Evolutionary conservation across 1,284 basidiomycete species (phyloP).

Genomic region (Megacollybia platyphylla): DNA sequence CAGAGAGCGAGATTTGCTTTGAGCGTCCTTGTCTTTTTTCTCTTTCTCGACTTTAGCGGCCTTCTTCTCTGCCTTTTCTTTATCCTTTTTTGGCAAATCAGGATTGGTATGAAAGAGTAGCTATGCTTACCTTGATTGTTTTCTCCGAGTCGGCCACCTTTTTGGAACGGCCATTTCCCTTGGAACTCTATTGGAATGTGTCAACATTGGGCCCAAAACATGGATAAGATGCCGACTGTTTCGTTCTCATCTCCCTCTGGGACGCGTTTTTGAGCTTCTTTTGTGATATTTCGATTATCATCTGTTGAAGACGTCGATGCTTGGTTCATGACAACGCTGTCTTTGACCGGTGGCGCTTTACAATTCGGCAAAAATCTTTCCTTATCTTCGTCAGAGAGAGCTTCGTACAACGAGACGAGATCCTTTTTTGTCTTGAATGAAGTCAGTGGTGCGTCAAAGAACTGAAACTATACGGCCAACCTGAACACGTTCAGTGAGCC

Average conservation of each 20-base stretch:
- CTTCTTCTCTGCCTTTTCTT: slow-evolving; percentile 53
- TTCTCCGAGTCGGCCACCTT: slow-evolving; percentile 46
- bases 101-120: background rate
- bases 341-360: slow-evolving; percentile 27
- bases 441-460: slow-evolving; percentile 1
- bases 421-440: slow-evolving; percentile 44
- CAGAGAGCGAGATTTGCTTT: slow-evolving; percentile 58
- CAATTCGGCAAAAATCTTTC: slow-evolving; percentile 36
- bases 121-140: slow-evolving; percentile 36
- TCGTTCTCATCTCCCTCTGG: slow-evolving; percentile 18
- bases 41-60: slow-evolving; percentile 52
- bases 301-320: background rate
- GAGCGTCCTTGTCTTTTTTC: slow-evolving; percentile 54
- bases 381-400: slow-evolving; percentile 41
- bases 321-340: background rate
- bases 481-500: slow-evolving; percentile 54
- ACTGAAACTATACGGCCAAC: slow-evolving; percentile 22
- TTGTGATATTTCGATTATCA: no score
- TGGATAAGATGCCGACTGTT: slow-evolving; percentile 8
- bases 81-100: slow-evolving; percentile 31
- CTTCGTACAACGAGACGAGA: slow-evolving; percentile 37
- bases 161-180: slow-evolving; percentile 24
- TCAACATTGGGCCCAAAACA: background rate
- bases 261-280: no score
- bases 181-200: background rate